Evolutionary conservation across 2,329 filamentous ascomycete species (phyloP).

Genomic region (Colletotrichum tamarilloi): DNA sequence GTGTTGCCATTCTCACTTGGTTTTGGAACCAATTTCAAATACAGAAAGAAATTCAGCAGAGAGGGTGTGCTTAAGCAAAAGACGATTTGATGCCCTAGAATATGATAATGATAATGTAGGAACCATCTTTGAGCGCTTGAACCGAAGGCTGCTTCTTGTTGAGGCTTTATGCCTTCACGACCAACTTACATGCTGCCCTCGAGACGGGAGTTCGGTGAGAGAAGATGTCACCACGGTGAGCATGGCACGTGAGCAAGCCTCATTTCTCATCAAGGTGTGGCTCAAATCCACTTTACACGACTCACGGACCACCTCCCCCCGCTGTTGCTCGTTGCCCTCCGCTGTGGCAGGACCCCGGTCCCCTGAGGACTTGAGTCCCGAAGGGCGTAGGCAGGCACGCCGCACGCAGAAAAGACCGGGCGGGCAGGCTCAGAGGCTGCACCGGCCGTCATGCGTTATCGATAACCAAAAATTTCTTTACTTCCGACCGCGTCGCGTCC

Average conservation of each 20-base stretch:
- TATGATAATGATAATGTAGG: rapidly evolving
- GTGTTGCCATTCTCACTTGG: too few species aligned
- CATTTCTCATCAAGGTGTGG: neutral
- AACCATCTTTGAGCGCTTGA: too few species aligned
- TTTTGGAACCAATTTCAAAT: too few species aligned
- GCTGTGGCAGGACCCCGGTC: neutral
- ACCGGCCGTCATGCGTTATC: constrained; percentile 27
- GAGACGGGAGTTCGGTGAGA: too few species aligned
- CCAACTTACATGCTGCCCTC: neutral
- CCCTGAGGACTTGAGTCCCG: too few species aligned
- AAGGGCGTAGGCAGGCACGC: neutral
- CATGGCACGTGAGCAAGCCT: neutral
- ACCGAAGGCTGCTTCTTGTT: too few species aligned
- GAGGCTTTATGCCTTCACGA: neutral
- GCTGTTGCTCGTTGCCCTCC: neutral
- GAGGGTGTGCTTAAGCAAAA: too few species aligned
- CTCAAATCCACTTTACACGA: constrained; percentile 24
- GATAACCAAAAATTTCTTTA: constrained; percentile 37
- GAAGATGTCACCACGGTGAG: neutral
- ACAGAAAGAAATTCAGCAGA: too few species aligned
- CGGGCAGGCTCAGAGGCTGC: neutral
- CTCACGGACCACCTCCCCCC: neutral
- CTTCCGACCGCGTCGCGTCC: constrained; percentile 34
- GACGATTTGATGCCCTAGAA: too few species aligned
- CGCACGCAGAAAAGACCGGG: too few species aligned